These are phyloP conservation scores for Phylloporus gajari DNA, from an alignment of 1,284 basidiomycete species.

Conservation along the genomic window DNA sequence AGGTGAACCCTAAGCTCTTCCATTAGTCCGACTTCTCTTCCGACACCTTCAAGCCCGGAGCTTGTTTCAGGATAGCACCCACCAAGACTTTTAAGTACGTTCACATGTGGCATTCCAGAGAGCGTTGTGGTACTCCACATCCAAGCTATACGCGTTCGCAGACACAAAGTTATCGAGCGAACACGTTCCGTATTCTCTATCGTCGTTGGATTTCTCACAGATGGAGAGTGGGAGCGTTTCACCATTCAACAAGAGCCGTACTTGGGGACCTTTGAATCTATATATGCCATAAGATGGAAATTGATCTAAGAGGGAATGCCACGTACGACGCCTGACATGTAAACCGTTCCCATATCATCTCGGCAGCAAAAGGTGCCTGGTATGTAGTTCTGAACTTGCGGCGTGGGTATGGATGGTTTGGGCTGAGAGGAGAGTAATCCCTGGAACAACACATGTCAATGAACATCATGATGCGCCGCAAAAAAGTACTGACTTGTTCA, in stretches of 20 bases:
- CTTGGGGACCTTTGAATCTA: conserved; percentile 42
- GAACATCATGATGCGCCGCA: background rate
- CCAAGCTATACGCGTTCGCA: conserved; percentile 43
- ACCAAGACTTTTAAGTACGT: background rate
- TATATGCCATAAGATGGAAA: background rate
- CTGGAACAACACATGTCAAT: conserved; percentile 26
- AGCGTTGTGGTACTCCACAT: conserved; percentile 45
- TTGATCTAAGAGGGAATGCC: too few relatives aligned
- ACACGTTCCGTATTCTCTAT: conserved; percentile 51
- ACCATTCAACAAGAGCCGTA: conserved; percentile 58
- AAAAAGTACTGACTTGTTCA: conserved; percentile 48
- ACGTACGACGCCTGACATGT: conserved; percentile 50
- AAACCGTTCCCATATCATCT: conserved; percentile 60
- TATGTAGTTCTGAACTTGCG: conserved; percentile 55
- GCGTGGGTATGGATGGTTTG: conserved; percentile 36
- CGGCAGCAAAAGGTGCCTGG: conserved; percentile 58
- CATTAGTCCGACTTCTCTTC: too few relatives aligned
- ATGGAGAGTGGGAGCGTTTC: conserved; percentile 51
- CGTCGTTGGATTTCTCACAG: conserved; percentile 41
- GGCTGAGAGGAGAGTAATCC: conserved; percentile 46
- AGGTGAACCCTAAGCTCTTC: too few relatives aligned
- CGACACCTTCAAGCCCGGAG: too few relatives aligned
- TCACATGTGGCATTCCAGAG: conserved; percentile 55
- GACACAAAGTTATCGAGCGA: conserved; percentile 50
- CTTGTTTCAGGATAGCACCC: too few relatives aligned